Conservation (phyloP, 371 early-diverging fungal species). For the Mortierella sp. region DNA sequence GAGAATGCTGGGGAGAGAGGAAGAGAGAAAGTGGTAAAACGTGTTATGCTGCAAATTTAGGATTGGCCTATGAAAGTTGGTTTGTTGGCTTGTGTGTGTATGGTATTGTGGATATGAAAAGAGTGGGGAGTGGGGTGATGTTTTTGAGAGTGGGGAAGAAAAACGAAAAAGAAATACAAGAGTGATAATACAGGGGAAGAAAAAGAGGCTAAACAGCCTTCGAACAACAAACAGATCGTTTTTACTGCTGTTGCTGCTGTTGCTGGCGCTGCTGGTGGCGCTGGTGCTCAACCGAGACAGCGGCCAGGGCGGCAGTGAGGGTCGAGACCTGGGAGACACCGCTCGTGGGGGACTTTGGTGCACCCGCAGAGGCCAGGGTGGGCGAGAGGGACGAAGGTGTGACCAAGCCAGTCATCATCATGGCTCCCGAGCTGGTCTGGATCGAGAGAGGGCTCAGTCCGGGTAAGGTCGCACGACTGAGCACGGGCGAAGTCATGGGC, state of each 20-base stretch:
- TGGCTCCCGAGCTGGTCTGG: constrained; percentile 12
- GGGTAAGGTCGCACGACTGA: constrained; percentile 43
- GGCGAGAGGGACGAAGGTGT: constrained; percentile 53
- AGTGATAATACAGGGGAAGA: not conserved
- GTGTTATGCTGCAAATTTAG: not conserved
- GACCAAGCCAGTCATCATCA: constrained; percentile 15
- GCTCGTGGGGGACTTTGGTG: constrained; percentile 34
- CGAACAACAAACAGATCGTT: not conserved
- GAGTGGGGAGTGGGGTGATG: constrained; percentile 1
- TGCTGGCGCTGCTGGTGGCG: constrained; percentile 39
- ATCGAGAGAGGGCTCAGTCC: constrained; percentile 38
- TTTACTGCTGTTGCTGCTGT: constrained; percentile 10
- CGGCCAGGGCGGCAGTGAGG: constrained; percentile 49
- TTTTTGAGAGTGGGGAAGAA: not conserved
- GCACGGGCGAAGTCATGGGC: constrained; percentile 54
- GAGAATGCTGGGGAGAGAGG: no score
- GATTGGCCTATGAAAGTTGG: not conserved
- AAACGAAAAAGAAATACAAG: not conserved
- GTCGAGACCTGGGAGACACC: constrained; percentile 43
- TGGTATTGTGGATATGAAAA: constrained; percentile 2
- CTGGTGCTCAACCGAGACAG: constrained; percentile 53
- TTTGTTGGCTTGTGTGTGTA: no score
- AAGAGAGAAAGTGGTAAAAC: no score
- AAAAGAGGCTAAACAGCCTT: not conserved
- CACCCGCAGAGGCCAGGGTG: constrained; percentile 19